Evolutionary conservation across 495 filamentous ascomycete species (phyloP).

Genomic region (Penicillium ochrochloron): DNA sequence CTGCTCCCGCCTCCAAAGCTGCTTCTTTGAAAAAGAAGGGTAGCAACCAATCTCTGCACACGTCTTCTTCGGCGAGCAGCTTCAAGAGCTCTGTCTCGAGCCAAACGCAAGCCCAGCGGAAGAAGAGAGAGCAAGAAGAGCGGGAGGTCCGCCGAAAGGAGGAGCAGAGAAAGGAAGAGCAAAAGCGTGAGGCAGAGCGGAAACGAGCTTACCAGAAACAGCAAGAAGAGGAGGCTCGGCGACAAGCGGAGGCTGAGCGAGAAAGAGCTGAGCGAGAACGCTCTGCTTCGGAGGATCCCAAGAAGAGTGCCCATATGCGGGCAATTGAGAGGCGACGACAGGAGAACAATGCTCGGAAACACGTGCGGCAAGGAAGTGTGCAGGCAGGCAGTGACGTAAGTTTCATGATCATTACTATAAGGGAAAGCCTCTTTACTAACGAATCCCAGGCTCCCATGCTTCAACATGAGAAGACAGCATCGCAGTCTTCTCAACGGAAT

Average conservation of each 20-base stretch:
- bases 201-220: slow-evolving; percentile 65
- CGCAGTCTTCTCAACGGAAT: slow-evolving; percentile 41
- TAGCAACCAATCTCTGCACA: slow-evolving; percentile 70
- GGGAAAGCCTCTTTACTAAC: slow-evolving; percentile 7
- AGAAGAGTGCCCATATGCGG: slow-evolving; percentile 72
- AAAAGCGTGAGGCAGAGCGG: slow-evolving; percentile 56
- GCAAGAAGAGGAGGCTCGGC: slow-evolving; percentile 54
- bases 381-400: slow-evolving; percentile 51
- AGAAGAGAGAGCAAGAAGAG: slow-evolving; percentile 80
- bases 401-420: not conserved
- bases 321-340: slow-evolving; percentile 66
- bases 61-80: slow-evolving; percentile 65
- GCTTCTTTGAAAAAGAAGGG: slow-evolving; percentile 62
- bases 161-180: slow-evolving; percentile 70
- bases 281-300: slow-evolving; percentile 56
- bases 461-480: slow-evolving; percentile 47
- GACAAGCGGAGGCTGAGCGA: slow-evolving; percentile 51
- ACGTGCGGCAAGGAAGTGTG: slow-evolving; percentile 57
- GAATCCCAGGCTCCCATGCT: slow-evolving; percentile 33
- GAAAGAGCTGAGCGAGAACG: slow-evolving; percentile 47
- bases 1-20: slow-evolving; percentile 51
- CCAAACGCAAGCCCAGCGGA: slow-evolving; percentile 52
- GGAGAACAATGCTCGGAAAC: slow-evolving; percentile 64
- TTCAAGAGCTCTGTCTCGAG: slow-evolving; percentile 71
- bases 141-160: slow-evolving; percentile 76